A percentile compares a stretch with the other conserved stretches of the same genome.
These are phyloP conservation scores for Penicillium thymicola DNA, from an alignment of 2,329 filamentous ascomycete species.

Conservation along the genomic window DNA sequence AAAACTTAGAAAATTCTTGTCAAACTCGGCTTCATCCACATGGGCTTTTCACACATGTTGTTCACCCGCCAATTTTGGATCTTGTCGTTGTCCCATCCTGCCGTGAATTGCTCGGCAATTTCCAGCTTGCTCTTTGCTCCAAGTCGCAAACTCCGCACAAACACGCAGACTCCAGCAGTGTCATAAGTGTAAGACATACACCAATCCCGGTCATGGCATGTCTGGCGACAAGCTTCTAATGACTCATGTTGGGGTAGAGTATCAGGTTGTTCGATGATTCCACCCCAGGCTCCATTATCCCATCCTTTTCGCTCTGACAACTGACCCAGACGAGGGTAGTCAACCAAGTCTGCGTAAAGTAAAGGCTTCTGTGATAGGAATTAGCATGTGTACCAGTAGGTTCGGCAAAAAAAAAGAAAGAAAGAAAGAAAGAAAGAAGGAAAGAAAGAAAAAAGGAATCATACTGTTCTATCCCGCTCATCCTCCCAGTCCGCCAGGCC, in stretches of 20 bases:
- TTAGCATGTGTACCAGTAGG: background rate
- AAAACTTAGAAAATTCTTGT: constrained; percentile 23
- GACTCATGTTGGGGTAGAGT: constrained; percentile 27
- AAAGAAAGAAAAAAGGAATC: too few relatives aligned
- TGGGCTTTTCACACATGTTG: constrained; percentile 20
- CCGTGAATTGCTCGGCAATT: constrained; percentile 13
- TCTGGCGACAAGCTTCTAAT: constrained; percentile 26
- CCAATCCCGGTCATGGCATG: constrained; percentile 23
- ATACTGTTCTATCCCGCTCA: constrained; percentile 20
- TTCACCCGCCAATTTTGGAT: constrained; percentile 20
- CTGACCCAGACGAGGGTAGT: constrained; percentile 27
- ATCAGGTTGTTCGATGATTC: constrained; percentile 26
- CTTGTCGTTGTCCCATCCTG: constrained; percentile 30
- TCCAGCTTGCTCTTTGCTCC: constrained; percentile 16
- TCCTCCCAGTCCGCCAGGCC: constrained; percentile 48
- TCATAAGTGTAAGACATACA: constrained; percentile 30
- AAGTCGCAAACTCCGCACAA: constrained; percentile 24
- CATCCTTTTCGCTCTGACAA: constrained; percentile 27
- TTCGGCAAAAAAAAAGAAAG: background rate
- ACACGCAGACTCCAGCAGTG: constrained; percentile 21
- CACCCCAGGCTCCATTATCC: constrained; percentile 38
- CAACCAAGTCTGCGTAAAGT: constrained; percentile 30
- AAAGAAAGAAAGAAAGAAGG: too few relatives aligned
- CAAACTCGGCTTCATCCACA: constrained; percentile 29
- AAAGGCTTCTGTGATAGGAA: constrained; percentile 14